Conservation (phyloP, 2,329 filamentous ascomycete genomes). For the Fusarium floridanum region DNA sequence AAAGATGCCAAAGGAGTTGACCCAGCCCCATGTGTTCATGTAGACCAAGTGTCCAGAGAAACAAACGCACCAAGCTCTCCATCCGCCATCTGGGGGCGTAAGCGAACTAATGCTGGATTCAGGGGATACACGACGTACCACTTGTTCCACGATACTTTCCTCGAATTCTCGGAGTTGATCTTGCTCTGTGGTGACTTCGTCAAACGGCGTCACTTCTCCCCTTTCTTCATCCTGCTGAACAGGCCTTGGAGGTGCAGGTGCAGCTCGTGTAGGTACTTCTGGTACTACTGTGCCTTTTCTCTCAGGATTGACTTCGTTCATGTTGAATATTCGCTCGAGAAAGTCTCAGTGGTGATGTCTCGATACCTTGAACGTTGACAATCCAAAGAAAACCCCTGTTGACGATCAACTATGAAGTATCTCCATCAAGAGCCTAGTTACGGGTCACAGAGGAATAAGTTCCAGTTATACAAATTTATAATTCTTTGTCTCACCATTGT, state of each 20-base stretch:
- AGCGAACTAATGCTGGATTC: neutral
- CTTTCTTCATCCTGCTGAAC: neutral
- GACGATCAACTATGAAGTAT: neutral
- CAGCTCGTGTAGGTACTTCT: neutral
- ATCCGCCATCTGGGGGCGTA: slow-evolving; percentile 65
- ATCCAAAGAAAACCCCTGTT: neutral
- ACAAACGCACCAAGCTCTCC: slow-evolving; percentile 57
- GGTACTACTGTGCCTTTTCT: no score
- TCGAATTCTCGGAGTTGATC: slow-evolving; percentile 11
- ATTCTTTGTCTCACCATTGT: neutral
- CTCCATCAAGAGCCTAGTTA: neutral
- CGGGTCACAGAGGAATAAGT: neutral
- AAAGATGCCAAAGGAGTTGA: slow-evolving; percentile 69
- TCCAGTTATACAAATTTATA: neutral
- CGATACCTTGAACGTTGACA: neutral
- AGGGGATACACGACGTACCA: neutral
- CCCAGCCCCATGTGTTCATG: slow-evolving; percentile 67
- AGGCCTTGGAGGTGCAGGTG: neutral
- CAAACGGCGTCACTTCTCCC: neutral
- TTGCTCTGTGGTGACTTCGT: neutral
- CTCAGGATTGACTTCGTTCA: neutral
- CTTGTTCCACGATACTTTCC: slow-evolving; percentile 23
- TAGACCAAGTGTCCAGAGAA: slow-evolving; percentile 57
- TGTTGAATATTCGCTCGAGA: neutral
- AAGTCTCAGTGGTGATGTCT: neutral